Evolutionary conservation across 768 basidiomycete genomes (phyloP), one percentile per base, ranked within the genome.

Genomic region (Lactarius sp.): DNA sequence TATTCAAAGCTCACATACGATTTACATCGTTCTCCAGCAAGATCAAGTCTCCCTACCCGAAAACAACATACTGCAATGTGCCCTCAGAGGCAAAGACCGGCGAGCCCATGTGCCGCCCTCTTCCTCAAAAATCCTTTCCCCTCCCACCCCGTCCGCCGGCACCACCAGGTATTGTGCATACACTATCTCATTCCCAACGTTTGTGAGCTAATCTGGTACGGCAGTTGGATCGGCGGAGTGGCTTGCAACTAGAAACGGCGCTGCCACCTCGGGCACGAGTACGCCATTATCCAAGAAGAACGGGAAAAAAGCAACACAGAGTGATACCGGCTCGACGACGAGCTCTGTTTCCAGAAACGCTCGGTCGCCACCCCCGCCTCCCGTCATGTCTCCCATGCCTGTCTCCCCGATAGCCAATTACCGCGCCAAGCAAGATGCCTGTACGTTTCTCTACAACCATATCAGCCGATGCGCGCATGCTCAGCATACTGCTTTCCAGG

Each of bases 21-120:
- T 3, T 27, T 27, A n/a, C 37, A 39, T 31, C 8, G 36, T 54
- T 42, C 9, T 31, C 44, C 6, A 78, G 74, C 44, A 49, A 70
- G 2, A 75, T 78, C 42, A 66, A n/a, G 20, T 72, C 49, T 31
- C 80, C 81, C 1, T 81, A 82, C 58, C 81, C 80, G 1, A 2
- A 55, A 20, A 73, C 77, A 1, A 66, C 68, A 44, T 75, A 72
- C 46, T 82, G 80, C 62, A 73, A 74, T 0, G 65, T 76, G 6
- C 81, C 80, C 4, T 31, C 64, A 2, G 78, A 76, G 62, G 77
- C 79, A 58, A 66, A 56, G 33, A 81, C 79, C 4, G 74, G 73
- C 46, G 70, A 70, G 7, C 69, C 73, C 2, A 62, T 81, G 54
- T 81, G 81, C 49, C 75, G 80, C 10, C 78, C 78, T 0, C 74